These are phyloP conservation scores for Aspergillus thermomutatus DNA, from an alignment of 2,329 filamentous ascomycete species.

Conservation along the genomic window DNA sequence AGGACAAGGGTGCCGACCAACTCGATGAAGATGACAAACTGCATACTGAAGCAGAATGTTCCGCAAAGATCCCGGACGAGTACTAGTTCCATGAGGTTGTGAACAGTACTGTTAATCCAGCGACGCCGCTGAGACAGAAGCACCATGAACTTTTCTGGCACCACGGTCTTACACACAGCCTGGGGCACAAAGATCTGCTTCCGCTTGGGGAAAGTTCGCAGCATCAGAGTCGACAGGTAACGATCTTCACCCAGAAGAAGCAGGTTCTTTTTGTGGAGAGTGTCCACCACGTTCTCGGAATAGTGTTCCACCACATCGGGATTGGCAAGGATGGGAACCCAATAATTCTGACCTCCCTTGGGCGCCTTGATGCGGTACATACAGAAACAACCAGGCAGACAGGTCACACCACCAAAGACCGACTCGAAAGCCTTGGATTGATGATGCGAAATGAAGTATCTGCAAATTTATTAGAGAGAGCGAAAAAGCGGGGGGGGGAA, in stretches of 20 bases:
- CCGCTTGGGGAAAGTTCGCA: constrained; percentile 96
- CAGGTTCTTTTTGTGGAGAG: constrained; percentile 95
- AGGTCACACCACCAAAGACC: constrained; percentile 97
- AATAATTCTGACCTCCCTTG: constrained; percentile 98
- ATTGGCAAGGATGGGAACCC: constrained; percentile 97
- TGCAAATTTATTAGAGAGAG: constrained; percentile 18
- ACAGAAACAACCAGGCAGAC: constrained; percentile 97
- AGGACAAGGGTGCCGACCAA: constrained; percentile 90
- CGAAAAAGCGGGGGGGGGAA: background rate
- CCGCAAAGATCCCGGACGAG: constrained; percentile 94
- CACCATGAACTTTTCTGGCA: constrained; percentile 88
- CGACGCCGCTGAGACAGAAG: constrained; percentile 89
- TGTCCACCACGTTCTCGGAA: constrained; percentile 98
- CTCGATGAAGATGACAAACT: constrained; percentile 96
- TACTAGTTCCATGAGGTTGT: constrained; percentile 97
- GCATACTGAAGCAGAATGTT: constrained; percentile 99
- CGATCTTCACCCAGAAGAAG: constrained; percentile 90
- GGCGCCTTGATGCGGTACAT: constrained; percentile 99
- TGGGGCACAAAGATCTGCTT: constrained; percentile 99
- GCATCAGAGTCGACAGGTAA: constrained; percentile 94
- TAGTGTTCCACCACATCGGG: constrained; percentile 99
- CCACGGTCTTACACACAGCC: constrained; percentile 97
- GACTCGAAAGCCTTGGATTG: constrained; percentile 96
- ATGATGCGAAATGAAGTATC: constrained; percentile 97
- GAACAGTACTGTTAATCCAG: constrained; percentile 99